These are phyloP conservation scores for Penicillium aurantiogriseum DNA, from an alignment of 2,329 filamentous ascomycete species.

Conservation along the genomic window DNA sequence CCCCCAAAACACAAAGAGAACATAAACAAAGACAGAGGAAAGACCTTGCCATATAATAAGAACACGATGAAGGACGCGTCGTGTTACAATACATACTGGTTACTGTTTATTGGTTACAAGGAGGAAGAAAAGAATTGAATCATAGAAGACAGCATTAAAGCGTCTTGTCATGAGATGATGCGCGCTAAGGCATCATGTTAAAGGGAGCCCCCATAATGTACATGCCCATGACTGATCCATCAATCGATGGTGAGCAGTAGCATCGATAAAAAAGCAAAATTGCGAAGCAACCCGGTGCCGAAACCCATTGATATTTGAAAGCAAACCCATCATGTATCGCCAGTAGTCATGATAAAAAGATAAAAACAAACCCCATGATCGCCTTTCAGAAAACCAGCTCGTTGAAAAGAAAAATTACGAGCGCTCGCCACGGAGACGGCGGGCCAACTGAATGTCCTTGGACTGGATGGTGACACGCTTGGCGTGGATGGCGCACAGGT, in stretches of 20 bases:
- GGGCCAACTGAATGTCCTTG: constrained; percentile 96
- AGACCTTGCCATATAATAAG: background rate
- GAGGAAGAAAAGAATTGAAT: constrained; percentile 18
- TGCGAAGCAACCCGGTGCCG: constrained; percentile 38
- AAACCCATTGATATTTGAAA: constrained; percentile 43
- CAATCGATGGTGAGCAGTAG: constrained; percentile 28
- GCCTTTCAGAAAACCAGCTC: constrained; percentile 36
- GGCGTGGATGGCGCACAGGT: constrained; percentile 97
- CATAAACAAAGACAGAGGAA: background rate
- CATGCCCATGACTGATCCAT: constrained; percentile 37
- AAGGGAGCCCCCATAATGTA: constrained; percentile 35
- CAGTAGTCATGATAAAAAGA: constrained; percentile 41
- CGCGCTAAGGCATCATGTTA: constrained; percentile 30
- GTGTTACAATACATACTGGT: background rate
- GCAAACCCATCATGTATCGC: constrained; percentile 47
- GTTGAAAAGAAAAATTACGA: constrained; percentile 57
- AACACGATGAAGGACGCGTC: background rate
- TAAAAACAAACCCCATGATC: constrained; percentile 41
- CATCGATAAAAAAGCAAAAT: constrained; percentile 33
- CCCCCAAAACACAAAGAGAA: too few species aligned
- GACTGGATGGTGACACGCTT: constrained; percentile 95
- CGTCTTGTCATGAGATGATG: constrained; percentile 38
- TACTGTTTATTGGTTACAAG: background rate
- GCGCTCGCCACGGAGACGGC: constrained; percentile 90
- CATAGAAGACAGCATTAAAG: constrained; percentile 33